Conservation (phyloP, 768 basidiomycete species). For the Tulasnella sp. region DNA sequence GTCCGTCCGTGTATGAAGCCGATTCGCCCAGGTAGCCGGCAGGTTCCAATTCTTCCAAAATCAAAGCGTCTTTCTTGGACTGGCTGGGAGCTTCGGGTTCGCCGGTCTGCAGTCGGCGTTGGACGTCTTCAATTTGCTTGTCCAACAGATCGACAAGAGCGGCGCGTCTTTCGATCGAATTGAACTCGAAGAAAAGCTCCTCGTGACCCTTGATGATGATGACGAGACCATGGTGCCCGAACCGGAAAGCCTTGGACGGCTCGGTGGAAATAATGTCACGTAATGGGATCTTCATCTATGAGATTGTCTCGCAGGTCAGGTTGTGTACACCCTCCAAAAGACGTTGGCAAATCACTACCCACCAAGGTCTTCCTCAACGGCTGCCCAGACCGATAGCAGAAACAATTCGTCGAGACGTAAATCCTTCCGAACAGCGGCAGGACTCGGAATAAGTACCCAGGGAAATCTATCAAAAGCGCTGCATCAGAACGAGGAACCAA, state of each 20-base stretch:
- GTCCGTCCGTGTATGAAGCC: constrained; percentile 37
- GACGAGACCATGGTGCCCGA: constrained; percentile 83
- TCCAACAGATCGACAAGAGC: constrained; percentile 70
- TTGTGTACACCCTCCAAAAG: not conserved
- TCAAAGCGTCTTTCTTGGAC: constrained; percentile 62
- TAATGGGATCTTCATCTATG: constrained; percentile 89
- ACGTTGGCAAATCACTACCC: constrained; percentile 27
- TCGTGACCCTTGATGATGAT: constrained; percentile 93
- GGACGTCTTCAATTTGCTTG: constrained; percentile 68
- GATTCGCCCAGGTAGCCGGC: constrained; percentile 30
- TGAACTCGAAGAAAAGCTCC: constrained; percentile 95
- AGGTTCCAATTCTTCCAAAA: constrained; percentile 78
- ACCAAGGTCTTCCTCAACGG: constrained; percentile 79
- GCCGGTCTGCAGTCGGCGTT: constrained; percentile 41
- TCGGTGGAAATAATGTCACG: constrained; percentile 79
- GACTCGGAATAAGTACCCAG: constrained; percentile 81
- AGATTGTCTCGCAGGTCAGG: not conserved
- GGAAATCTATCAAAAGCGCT: constrained; percentile 54
- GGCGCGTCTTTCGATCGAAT: constrained; percentile 67
- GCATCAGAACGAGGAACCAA: constrained; percentile 18
- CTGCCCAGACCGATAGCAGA: constrained; percentile 90
- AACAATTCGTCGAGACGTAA: constrained; percentile 84
- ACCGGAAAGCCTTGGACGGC: constrained; percentile 77
- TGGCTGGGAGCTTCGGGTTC: constrained; percentile 40
- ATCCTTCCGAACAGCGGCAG: constrained; percentile 84